Percentiles rank a stretch among this genome's conserved stretches.
phyloP scores from a whole-genome alignment of 331 rosid genomes.

The Quercus lobata region DNA sequence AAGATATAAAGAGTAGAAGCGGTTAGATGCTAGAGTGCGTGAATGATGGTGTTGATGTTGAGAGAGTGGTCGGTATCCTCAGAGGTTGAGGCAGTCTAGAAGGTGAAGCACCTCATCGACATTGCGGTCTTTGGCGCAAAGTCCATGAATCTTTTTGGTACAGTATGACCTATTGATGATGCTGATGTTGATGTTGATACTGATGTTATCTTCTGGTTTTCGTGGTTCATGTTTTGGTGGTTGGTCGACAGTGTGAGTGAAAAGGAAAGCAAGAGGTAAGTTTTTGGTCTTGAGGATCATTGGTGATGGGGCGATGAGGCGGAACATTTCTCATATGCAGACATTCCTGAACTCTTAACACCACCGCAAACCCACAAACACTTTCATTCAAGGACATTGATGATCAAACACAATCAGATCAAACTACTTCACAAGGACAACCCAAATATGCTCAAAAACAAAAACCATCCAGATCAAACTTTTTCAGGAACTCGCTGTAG shows the following conservation, averaged over 20 bases:
- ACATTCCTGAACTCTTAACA: too few relatives aligned
- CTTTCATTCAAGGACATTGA: too few relatives aligned
- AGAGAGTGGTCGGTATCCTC: conserved; percentile 48
- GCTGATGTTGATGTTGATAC: conserved; percentile 32
- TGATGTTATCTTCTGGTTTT: conserved; percentile 7
- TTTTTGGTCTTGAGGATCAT: conserved; percentile 11
- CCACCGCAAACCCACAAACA: too few relatives aligned
- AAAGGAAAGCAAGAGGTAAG: conserved; percentile 15
- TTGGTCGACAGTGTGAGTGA: not conserved
- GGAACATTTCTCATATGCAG: not conserved
- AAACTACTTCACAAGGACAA: too few relatives aligned
- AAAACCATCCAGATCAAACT: too few relatives aligned
- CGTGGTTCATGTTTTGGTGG: not conserved
- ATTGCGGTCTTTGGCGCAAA: conserved; percentile 31
- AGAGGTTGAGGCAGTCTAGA: conserved; percentile 46
- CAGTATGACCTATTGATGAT: conserved; percentile 32
- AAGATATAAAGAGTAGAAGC: conserved; percentile 46
- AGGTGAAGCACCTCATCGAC: conserved; percentile 51
- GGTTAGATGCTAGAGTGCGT: conserved; percentile 60
- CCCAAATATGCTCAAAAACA: too few relatives aligned
- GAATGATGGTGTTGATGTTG: conserved; percentile 18
- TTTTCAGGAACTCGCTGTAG: too few relatives aligned
- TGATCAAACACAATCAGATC: too few relatives aligned
- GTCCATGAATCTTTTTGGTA: conserved; percentile 46
- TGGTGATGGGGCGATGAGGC: not conserved